phyloP scores from a whole-genome alignment of 2,329 filamentous ascomycete species.

The Ophiostoma novo-ulmi region DNA sequence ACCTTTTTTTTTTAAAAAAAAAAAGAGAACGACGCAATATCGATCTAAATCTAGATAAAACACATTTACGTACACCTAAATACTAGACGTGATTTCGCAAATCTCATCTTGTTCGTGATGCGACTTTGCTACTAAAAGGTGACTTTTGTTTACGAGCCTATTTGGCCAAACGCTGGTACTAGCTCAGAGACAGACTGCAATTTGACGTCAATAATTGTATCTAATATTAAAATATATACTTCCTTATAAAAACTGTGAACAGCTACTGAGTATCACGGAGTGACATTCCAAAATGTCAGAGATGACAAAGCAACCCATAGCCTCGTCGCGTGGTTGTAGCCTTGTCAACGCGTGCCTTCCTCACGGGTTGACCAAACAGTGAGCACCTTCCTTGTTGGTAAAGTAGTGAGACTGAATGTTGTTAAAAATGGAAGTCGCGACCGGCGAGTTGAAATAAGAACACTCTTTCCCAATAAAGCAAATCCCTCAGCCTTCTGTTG shows the following conservation, averaged over 20 bases:
- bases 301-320: neutral
- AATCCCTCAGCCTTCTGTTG: neutral
- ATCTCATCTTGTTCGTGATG: no score
- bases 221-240: neutral
- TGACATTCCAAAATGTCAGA: neutral
- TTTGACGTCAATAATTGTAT: neutral
- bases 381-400: neutral
- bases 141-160: no score
- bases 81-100: no score
- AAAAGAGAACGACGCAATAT: no score
- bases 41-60: no score
- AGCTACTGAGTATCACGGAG: neutral
- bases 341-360: slow-evolving; percentile 11
- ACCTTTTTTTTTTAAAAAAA: no score
- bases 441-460: neutral
- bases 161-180: no score
- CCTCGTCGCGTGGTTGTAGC: neutral
- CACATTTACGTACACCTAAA: no score
- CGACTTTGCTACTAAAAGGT: no score
- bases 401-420: neutral
- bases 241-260: neutral
- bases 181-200: no score
- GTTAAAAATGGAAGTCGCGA: neutral
- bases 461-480: neutral
- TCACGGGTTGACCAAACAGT: neutral